Conservation (phyloP, 2,329 filamentous ascomycete genomes). For the Pseudogymnoascus sp. region DNA sequence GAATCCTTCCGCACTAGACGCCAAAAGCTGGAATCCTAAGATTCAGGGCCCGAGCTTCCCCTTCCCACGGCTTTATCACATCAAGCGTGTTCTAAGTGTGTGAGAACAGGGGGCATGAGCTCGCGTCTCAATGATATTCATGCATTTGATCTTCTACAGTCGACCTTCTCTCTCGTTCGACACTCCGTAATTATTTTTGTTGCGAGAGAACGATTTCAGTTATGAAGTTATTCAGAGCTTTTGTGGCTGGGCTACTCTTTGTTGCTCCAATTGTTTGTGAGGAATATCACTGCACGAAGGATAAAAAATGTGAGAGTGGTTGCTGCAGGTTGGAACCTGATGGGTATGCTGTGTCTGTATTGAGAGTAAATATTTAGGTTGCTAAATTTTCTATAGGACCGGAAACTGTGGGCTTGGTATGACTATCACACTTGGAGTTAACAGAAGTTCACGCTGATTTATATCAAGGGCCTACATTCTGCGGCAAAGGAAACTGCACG, state of each 20-base stretch:
- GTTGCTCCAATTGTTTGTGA: background rate
- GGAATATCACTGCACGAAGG: constrained; percentile 6
- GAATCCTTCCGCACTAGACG: background rate
- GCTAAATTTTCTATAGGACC: background rate
- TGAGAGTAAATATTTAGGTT: background rate
- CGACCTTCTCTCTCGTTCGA: background rate
- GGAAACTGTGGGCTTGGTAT: constrained; percentile 6
- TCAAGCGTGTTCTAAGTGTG: background rate
- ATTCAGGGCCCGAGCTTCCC: background rate
- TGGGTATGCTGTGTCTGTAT: background rate
- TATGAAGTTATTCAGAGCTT: background rate
- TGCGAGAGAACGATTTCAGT: background rate
- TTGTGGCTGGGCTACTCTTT: background rate
- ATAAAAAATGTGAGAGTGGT: constrained; percentile 7
- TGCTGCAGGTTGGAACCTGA: constrained; percentile 10
- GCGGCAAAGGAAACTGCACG: constrained; percentile 19
- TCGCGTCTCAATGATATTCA: background rate
- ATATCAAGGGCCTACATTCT: constrained; percentile 21
- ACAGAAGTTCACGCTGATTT: constrained; percentile 20
- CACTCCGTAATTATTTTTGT: background rate
- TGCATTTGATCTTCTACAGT: background rate
- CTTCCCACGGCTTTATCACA: background rate
- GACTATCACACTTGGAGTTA: background rate
- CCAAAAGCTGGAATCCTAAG: background rate
- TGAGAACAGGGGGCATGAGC: background rate